Evolutionary conservation across 2,329 filamentous ascomycete genomes (phyloP), one percentile per base, ranked within the genome.

Genomic region (Paecilomyces sp.): DNA sequence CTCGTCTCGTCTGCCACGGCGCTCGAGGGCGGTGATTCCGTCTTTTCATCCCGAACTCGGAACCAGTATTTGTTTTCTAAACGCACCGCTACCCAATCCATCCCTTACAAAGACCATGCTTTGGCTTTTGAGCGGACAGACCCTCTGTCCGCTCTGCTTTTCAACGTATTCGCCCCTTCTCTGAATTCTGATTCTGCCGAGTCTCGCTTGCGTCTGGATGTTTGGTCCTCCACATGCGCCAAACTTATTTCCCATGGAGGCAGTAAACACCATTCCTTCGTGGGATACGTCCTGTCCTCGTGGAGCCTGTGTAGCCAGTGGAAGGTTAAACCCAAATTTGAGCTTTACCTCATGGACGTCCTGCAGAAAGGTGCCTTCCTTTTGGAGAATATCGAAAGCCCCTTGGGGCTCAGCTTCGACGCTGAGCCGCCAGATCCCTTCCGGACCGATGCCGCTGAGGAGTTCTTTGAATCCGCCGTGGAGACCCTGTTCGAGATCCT

Each of bases 331-430:
- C 85, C 88, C 65, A 94, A 92, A 64, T 87, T 99, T 81, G 92
- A 97, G 76, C 89, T 91, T 76, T 97, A 93, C 73, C 84, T 99
- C 12, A 94, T 96, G 90, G 90, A 94, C 72, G 91, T 95, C 61
- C 84, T 99, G 33, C 91, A 96, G 75, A 90, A 95, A 67, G 94
- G 94, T 65, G 89, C 92, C 47, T 97, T 97, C 71, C 81, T 97
- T 60, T 81, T 97, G 66, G 92, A 96, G 70, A 88, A 89, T 70
- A 87, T 90, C 68, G 90, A 92, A 73, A 89, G 92, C 70, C 88
- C 91, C 67, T 87, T 61, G 82, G 88, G 64, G 83, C 88, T 75
- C 87, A 91, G 74, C 79, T 69, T 90, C 50, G 87, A 88, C 58
- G 82, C 87, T 63, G 89, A 90, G 78, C 87, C 87, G 63, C 69